These are phyloP conservation scores for Ailanthus altissimus DNA, from an alignment of 345 rosid species.

Conservation along the genomic window DNA sequence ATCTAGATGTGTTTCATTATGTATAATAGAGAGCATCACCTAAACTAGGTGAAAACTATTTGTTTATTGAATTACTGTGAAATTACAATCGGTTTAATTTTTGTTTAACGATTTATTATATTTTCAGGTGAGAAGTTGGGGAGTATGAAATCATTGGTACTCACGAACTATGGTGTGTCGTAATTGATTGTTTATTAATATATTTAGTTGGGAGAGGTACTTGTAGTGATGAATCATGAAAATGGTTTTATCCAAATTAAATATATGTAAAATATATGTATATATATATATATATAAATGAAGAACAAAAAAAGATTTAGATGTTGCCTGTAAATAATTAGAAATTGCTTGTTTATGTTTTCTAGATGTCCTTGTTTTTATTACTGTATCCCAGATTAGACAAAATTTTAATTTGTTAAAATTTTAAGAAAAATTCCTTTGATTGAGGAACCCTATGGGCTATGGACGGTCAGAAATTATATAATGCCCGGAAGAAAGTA, in stretches of 20 bases:
- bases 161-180: slow-evolving; percentile 9
- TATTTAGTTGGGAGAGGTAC: not conserved
- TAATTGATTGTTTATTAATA: not conserved
- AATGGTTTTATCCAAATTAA: not conserved
- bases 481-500: not conserved
- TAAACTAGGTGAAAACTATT: not conserved
- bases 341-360: not conserved
- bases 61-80: not conserved
- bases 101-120: not conserved
- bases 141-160: slow-evolving; percentile 26
- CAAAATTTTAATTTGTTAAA: not conserved
- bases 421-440: too few relatives aligned
- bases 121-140: slow-evolving; percentile 22
- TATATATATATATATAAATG: not conserved
- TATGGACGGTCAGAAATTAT: not conserved
- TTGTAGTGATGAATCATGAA: not conserved
- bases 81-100: not conserved
- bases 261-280: too few relatives aligned
- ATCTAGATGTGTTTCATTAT: not conserved
- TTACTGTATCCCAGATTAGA: not conserved
- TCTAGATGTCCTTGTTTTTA: not conserved
- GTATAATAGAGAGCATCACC: not conserved
- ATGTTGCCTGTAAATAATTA: not conserved
- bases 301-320: not conserved
- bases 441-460: not conserved